These are phyloP conservation scores for Fomes fomentarius DNA, from an alignment of 1,284 basidiomycete genomes.

Conservation along the genomic window DNA sequence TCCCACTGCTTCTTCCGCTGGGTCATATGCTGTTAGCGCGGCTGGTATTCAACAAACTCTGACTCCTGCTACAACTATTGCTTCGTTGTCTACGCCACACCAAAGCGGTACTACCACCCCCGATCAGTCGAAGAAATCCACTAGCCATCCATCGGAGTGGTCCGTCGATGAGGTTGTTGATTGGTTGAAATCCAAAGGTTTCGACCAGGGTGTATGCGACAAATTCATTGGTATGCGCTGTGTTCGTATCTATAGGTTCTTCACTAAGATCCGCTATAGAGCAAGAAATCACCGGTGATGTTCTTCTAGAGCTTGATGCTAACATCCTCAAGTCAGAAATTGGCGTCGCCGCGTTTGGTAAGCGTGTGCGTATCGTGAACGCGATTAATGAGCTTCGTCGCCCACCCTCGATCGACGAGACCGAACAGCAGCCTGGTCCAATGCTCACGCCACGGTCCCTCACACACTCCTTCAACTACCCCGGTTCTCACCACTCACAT, in stretches of 20 bases:
- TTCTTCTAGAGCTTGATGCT: constrained; percentile 92
- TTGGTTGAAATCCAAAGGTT: constrained; percentile 87
- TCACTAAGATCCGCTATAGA: constrained; percentile 48
- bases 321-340: constrained; percentile 94
- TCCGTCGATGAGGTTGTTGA: constrained; percentile 87
- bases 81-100: constrained; percentile 21
- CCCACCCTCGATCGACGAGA: constrained; percentile 54
- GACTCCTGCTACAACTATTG: constrained; percentile 32
- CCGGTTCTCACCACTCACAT: constrained; percentile 33
- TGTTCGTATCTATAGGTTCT: neutral
- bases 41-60: constrained; percentile 32
- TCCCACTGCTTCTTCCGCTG: constrained; percentile 39
- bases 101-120: constrained; percentile 9
- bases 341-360: constrained; percentile 93
- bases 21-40: constrained; percentile 29
- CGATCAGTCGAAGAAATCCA: constrained; percentile 23
- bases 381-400: constrained; percentile 90
- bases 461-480: constrained; percentile 38
- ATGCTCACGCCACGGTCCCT: constrained; percentile 39
- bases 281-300: constrained; percentile 98
- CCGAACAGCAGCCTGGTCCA: constrained; percentile 23
- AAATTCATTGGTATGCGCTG: constrained; percentile 79
- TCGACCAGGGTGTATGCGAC: constrained; percentile 80
- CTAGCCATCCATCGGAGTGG: constrained; percentile 74
- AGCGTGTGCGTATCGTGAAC: constrained; percentile 91